Conservation (phyloP, 345 rosid species). For the Firmiana major region DNA sequence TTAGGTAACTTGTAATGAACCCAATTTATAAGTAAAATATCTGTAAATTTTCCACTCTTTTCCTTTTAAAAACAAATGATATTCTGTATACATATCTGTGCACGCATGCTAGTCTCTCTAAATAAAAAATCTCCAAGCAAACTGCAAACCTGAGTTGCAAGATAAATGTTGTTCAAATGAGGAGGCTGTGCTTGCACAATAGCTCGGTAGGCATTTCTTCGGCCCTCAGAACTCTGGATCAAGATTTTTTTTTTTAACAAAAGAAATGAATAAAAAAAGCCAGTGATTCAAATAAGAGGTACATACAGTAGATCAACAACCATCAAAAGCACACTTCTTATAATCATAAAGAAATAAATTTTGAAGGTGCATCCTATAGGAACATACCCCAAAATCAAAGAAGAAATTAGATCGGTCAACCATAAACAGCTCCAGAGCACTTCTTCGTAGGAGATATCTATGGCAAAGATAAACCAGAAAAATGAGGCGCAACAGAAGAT, state of each 20-base stretch:
- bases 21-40: slow-evolving; percentile 2
- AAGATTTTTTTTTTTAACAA: neutral
- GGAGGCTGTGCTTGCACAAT: slow-evolving; percentile 87
- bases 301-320: slow-evolving; percentile 7
- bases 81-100: neutral
- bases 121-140: slow-evolving; percentile 5
- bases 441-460: slow-evolving; percentile 94
- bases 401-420: slow-evolving; percentile 93
- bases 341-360: neutral
- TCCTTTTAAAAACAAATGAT: neutral
- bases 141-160: slow-evolving; percentile 87
- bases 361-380: slow-evolving; percentile 16
- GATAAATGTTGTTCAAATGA: slow-evolving; percentile 83
- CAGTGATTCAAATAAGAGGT: neutral
- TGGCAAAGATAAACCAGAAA: slow-evolving; percentile 14
- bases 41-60: neutral
- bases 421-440: slow-evolving; percentile 97
- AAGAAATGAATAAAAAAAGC: too few species aligned
- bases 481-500: slow-evolving; percentile 16
- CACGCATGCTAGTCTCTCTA: neutral
- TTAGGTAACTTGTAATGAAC: neutral
- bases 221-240: slow-evolving; percentile 70
- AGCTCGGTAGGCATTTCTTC: slow-evolving; percentile 90
- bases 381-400: slow-evolving; percentile 92
- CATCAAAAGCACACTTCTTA: slow-evolving; percentile 9